Percentiles rank a stretch among this genome's conserved stretches.
Evolutionary conservation across 805 yeast genomes (phyloP).

Genomic region (Teunomyces lycoperdinae): DNA sequence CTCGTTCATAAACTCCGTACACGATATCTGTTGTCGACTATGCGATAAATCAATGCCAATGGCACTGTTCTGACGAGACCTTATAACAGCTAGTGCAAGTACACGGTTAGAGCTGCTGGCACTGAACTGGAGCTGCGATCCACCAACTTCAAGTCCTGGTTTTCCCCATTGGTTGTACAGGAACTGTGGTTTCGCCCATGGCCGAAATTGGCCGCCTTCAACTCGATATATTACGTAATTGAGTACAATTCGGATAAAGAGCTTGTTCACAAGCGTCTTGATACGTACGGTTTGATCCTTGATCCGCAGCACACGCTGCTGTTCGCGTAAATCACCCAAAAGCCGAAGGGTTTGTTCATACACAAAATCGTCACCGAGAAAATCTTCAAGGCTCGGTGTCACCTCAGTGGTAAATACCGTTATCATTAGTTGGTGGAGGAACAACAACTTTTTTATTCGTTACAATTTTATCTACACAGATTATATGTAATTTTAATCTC

Average conservation of each 20-base stretch:
- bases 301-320: conserved; percentile 38
- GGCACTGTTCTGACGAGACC: conserved; percentile 16
- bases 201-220: conserved; percentile 10
- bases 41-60: conserved; percentile 41
- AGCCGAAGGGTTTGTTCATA: conserved; percentile 51
- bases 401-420: conserved; percentile 14
- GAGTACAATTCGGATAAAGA: conserved; percentile 45
- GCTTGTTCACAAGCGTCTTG: conserved; percentile 41
- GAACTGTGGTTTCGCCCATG: conserved; percentile 25
- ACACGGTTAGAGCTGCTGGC: conserved; percentile 56
- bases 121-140: conserved; percentile 43
- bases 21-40: conserved; percentile 24
- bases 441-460: neutral
- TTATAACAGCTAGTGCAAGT: conserved; percentile 44
- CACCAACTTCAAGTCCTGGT: conserved; percentile 39
- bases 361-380: conserved; percentile 30
- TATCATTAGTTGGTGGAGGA: neutral
- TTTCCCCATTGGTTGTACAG: conserved; percentile 50
- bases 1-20: conserved; percentile 27
- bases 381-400: conserved; percentile 4
- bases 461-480: neutral
- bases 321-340: conserved; percentile 39
- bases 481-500: neutral
- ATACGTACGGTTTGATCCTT: conserved; percentile 32
- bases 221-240: conserved; percentile 24